These are phyloP conservation scores for Avena atlantica DNA, from an alignment of 176 grass and related monocot genomes.

Conservation along the genomic window DNA sequence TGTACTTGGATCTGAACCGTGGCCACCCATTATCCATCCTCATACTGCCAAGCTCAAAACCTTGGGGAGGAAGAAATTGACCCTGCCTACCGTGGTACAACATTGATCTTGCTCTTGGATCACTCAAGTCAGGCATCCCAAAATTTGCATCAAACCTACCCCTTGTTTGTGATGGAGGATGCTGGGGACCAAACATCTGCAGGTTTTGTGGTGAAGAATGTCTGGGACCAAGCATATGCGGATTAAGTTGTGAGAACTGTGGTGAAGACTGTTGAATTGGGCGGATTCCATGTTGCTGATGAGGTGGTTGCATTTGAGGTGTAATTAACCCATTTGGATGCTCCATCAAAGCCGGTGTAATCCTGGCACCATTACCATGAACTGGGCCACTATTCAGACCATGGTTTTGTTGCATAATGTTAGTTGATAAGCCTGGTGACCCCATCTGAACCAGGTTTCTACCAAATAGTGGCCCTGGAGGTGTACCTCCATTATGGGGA, in stretches of 20 bases:
- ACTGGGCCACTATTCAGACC: constrained; percentile 50
- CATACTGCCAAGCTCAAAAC: constrained; percentile 50
- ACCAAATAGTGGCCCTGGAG: constrained; percentile 54
- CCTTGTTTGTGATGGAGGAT: constrained; percentile 57
- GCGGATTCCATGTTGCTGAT: constrained; percentile 44
- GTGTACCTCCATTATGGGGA: constrained; percentile 38
- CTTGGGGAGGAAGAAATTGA: constrained; percentile 47
- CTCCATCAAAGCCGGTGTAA: constrained; percentile 42
- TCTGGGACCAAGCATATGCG: constrained; percentile 44
- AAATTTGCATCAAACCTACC: constrained; percentile 58
- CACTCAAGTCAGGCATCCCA: constrained; percentile 53
- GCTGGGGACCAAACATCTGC: constrained; percentile 44
- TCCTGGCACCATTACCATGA: constrained; percentile 33
- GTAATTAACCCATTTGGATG: constrained; percentile 43
- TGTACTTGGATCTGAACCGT: constrained; percentile 65
- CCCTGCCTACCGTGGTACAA: constrained; percentile 44
- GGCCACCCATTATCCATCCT: constrained; percentile 59
- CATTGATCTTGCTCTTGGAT: constrained; percentile 55
- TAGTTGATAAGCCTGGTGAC: constrained; percentile 19
- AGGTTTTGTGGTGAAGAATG: constrained; percentile 37
- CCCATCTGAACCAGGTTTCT: constrained; percentile 39
- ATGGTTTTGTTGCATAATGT: constrained; percentile 46
- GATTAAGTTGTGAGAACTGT: constrained; percentile 41
- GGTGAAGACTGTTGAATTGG: constrained; percentile 51
- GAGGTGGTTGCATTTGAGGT: constrained; percentile 32